Evolutionary conservation across 139 green algal genomes (phyloP).

Genomic region (Chlorella sp.): DNA sequence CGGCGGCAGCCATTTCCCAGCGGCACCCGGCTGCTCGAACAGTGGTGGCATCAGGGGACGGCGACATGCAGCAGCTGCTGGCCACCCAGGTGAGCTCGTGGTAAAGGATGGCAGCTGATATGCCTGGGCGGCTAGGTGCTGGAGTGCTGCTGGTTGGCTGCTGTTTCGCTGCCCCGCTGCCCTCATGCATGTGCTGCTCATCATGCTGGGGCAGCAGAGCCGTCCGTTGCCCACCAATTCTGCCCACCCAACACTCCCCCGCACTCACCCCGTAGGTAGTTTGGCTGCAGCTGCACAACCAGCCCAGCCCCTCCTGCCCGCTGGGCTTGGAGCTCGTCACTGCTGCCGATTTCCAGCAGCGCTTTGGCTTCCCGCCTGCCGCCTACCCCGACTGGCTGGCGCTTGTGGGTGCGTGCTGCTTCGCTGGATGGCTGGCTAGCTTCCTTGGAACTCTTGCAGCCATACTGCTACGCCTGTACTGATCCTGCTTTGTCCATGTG

Average conservation of each 20-base stretch:
- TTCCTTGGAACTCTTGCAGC: too few species aligned
- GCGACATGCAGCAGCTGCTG: conserved; percentile 39
- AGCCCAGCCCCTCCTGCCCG: not conserved
- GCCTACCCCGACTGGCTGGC: conserved; percentile 36
- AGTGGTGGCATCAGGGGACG: conserved; percentile 12
- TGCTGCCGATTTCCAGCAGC: not conserved
- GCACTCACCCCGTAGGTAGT: not conserved
- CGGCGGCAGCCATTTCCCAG: not conserved
- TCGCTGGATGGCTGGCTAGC: too few species aligned
- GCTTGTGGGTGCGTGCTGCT: conserved; percentile 3
- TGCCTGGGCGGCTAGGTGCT: too few species aligned
- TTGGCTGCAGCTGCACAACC: conserved; percentile 29
- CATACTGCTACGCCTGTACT: too few species aligned
- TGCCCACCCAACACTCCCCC: too few species aligned
- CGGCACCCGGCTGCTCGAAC: not conserved
- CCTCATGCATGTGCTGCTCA: too few species aligned
- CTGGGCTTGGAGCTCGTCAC: conserved; percentile 20
- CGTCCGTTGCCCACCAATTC: too few species aligned
- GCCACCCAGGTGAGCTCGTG: conserved; percentile 1
- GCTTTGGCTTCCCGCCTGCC: conserved; percentile 12
- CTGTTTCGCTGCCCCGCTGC: too few species aligned
- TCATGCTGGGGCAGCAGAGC: too few species aligned
- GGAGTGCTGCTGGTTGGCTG: too few species aligned
- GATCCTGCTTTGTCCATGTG: too few species aligned
- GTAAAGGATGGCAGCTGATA: too few species aligned